These are phyloP conservation scores for Colletotrichum plurivorum DNA, from an alignment of 2,329 filamentous ascomycete species.

Conservation along the genomic window DNA sequence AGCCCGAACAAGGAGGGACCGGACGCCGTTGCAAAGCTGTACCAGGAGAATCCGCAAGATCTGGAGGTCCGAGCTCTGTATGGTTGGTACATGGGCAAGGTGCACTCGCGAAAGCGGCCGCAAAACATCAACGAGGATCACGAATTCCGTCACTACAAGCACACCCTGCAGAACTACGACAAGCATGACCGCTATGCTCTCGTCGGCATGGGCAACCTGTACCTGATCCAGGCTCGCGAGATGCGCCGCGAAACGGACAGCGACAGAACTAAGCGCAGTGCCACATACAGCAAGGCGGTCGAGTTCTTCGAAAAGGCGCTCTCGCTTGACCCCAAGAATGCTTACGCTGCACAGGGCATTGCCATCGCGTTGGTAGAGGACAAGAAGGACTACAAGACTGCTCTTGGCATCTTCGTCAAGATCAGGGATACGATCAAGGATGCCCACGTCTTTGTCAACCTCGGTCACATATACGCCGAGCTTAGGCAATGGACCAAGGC, in stretches of 20 bases:
- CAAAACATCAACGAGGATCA: conserved; percentile 88
- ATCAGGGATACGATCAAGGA: conserved; percentile 92
- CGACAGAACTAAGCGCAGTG: conserved; percentile 91
- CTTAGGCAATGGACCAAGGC: conserved; percentile 91
- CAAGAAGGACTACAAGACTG: conserved; percentile 87
- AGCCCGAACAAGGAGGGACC: conserved; percentile 89
- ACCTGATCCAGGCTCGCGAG: conserved; percentile 88
- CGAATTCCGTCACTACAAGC: conserved; percentile 95
- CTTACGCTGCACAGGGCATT: conserved; percentile 95
- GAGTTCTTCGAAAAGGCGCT: conserved; percentile 99
- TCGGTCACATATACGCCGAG: conserved; percentile 94
- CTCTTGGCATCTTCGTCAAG: conserved; percentile 90
- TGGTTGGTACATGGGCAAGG: conserved; percentile 93
- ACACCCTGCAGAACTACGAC: conserved; percentile 92
- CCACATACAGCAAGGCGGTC: conserved; percentile 90
- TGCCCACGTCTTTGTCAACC: conserved; percentile 89
- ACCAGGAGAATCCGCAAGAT: conserved; percentile 86
- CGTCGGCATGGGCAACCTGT: conserved; percentile 96
- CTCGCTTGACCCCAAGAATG: conserved; percentile 94
- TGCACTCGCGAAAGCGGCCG: conserved; percentile 83
- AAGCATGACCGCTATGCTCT: conserved; percentile 98
- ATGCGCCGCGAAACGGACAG: conserved; percentile 92
- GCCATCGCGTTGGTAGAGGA: conserved; percentile 96
- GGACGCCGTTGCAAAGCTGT: conserved; percentile 86
- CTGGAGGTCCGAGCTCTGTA: conserved; percentile 94